Percentiles rank a stretch among this genome's conserved stretches.
phyloP scores from a whole-genome alignment of 805 yeast genomes.

The Metschnikowia reukaufii region DNA sequence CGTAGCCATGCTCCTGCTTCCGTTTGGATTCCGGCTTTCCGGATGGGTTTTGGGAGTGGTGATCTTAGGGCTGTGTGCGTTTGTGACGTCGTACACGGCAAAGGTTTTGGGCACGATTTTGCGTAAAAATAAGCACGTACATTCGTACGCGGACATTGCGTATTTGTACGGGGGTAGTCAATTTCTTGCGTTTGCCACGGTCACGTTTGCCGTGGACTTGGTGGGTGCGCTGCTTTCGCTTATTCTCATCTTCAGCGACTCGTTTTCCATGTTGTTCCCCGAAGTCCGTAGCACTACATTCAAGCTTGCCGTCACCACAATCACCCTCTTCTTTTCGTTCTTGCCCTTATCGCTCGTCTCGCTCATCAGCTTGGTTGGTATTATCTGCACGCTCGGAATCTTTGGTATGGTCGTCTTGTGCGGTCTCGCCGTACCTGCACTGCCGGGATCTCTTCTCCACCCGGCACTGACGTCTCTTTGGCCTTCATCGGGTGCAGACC shows the following conservation, averaged over 20 bases:
- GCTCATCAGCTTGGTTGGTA: conserved; percentile 55
- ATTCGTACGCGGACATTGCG: conserved; percentile 88
- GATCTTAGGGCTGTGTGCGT: conserved; percentile 44
- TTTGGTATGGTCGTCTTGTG: conserved; percentile 46
- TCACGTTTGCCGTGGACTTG: conserved; percentile 55
- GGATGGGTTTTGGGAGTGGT: conserved; percentile 62
- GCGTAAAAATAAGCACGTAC: conserved; percentile 75
- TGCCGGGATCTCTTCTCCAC: conserved; percentile 57
- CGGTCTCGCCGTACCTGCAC: conserved; percentile 39
- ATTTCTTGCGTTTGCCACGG: conserved; percentile 45
- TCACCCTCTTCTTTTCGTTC: conserved; percentile 50
- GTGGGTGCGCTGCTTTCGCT: conserved; percentile 61
- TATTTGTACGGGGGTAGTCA: conserved; percentile 72
- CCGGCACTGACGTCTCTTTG: conserved; percentile 43
- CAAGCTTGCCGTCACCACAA: conserved; percentile 40
- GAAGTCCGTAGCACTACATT: conserved; percentile 2
- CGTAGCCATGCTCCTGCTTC: conserved; percentile 70
- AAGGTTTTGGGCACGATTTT: conserved; percentile 63
- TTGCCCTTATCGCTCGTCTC: conserved; percentile 57
- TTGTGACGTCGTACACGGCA: conserved; percentile 55
- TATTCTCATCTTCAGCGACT: conserved; percentile 60
- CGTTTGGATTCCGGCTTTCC: conserved; percentile 63
- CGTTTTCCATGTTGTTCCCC: conserved; percentile 42
- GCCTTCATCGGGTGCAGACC: conserved; percentile 33
- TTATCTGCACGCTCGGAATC: conserved; percentile 52